phyloP scores from a whole-genome alignment of 495 filamentous ascomycete genomes.

The Umbilicaria muhlenbergii region DNA sequence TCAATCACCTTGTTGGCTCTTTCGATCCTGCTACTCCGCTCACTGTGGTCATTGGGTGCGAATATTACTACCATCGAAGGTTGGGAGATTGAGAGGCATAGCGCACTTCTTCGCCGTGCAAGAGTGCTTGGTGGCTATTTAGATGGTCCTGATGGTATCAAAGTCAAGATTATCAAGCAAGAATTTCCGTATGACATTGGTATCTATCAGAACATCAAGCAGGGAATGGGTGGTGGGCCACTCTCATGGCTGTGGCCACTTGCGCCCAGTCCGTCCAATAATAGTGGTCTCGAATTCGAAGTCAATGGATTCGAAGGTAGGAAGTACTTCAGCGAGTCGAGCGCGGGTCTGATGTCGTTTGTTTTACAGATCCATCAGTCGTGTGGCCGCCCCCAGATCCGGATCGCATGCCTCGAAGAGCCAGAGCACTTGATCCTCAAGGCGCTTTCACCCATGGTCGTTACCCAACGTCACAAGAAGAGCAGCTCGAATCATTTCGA shows the following conservation, averaged over 20 bases:
- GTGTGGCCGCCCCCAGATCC: conserved; percentile 88
- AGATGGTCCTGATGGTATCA: conserved; percentile 41
- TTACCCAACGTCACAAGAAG: conserved; percentile 20
- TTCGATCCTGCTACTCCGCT: conserved; percentile 44
- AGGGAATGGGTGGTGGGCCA: conserved; percentile 53
- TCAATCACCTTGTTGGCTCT: conserved; percentile 50
- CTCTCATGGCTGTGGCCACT: conserved; percentile 54
- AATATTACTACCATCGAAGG: conserved; percentile 80
- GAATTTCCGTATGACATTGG: conserved; percentile 92
- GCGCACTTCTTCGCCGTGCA: conserved; percentile 50
- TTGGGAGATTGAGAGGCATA: conserved; percentile 85
- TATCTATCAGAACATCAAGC: conserved; percentile 59
- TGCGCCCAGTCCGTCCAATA: conserved; percentile 34
- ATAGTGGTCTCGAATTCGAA: conserved; percentile 50
- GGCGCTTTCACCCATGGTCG: conserved; percentile 21
- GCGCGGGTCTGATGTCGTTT: neutral
- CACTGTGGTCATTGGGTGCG: conserved; percentile 36
- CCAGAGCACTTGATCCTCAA: conserved; percentile 12
- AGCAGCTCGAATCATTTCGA: conserved; percentile 40
- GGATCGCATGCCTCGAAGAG: conserved; percentile 49
- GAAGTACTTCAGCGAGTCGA: conserved; percentile 3
- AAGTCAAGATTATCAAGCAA: conserved; percentile 41
- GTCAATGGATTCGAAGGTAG: conserved; percentile 79
- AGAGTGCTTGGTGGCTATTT: conserved; percentile 40
- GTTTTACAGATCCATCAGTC: conserved; percentile 25